Conservation (phyloP, 371 early-diverging fungal species). For the Zychaea mexicana region DNA sequence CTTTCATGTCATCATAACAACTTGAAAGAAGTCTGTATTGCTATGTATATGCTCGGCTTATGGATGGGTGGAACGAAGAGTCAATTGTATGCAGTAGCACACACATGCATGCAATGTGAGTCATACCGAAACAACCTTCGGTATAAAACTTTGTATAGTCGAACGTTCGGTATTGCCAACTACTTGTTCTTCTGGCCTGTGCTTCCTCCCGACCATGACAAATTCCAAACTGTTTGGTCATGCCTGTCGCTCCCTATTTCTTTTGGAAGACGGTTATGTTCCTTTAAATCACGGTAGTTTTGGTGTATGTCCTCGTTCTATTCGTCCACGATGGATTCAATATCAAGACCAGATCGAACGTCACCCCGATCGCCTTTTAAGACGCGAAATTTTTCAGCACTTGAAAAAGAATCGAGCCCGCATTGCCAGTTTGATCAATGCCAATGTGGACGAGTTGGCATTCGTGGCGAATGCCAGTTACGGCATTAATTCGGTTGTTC, state of each 20-base stretch:
- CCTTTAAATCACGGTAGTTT: conserved; percentile 51
- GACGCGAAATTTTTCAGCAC: conserved; percentile 8
- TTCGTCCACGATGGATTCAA: not conserved
- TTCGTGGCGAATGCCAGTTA: conserved; percentile 44
- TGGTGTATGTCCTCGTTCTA: conserved; percentile 21
- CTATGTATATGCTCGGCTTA: too few relatives aligned
- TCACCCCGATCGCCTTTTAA: conserved; percentile 16
- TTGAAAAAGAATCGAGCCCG: conserved; percentile 9
- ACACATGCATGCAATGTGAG: too few relatives aligned
- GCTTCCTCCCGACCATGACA: too few relatives aligned
- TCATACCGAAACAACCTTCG: too few relatives aligned
- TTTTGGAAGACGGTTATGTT: conserved; percentile 38
- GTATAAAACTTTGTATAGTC: too few relatives aligned
- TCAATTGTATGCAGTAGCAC: too few relatives aligned
- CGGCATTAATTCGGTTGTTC: conserved; percentile 40
- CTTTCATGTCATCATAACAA: too few relatives aligned
- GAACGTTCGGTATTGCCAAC: too few relatives aligned
- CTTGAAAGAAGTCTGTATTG: too few relatives aligned
- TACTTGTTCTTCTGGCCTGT: too few relatives aligned
- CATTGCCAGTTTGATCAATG: conserved; percentile 30
- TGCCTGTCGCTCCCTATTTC: conserved; percentile 36
- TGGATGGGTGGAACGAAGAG: too few relatives aligned
- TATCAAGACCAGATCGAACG: conserved; percentile 16
- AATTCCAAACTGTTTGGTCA: too few relatives aligned
- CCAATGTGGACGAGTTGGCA: conserved; percentile 36